Percentiles rank a stretch among this genome's conserved stretches.
Evolutionary conservation across 1,284 basidiomycete species (phyloP).

Genomic region (Puccinia triticina): DNA sequence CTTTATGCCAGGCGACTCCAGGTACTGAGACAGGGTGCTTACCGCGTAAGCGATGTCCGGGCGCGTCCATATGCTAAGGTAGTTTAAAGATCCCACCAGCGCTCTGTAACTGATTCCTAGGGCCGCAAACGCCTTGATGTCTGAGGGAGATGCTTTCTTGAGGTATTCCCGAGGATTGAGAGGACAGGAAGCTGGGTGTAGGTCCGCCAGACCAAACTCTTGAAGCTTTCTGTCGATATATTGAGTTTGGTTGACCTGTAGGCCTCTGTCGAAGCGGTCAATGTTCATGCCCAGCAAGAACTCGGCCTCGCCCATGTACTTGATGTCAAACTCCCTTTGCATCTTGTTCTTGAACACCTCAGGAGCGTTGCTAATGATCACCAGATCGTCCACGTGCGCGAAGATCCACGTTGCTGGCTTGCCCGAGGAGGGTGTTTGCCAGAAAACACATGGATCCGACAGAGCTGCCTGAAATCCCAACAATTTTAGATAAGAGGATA

Average conservation of each 20-base stretch:
- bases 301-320: too few relatives aligned
- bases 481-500: background rate
- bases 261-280: too few relatives aligned
- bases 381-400: background rate
- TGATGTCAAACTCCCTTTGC: slow-evolving; percentile 9
- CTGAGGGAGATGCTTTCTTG: background rate
- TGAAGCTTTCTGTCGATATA: background rate
- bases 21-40: too few relatives aligned
- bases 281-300: too few relatives aligned
- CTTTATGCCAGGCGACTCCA: too few relatives aligned
- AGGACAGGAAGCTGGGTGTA: background rate
- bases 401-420: background rate
- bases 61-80: background rate
- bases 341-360: background rate
- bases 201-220: background rate
- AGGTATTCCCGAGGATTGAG: background rate
- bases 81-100: background rate
- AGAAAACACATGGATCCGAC: too few relatives aligned
- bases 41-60: too few relatives aligned
- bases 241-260: background rate
- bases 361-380: background rate
- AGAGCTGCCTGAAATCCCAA: background rate
- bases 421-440: too few relatives aligned
- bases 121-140: background rate
- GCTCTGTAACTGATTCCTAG: background rate